A percentile compares a stretch with the other conserved stretches of the same genome.
Conservation (phyloP, 371 early-diverging fungal genomes). For the Zopfochytrium polystomum region DNA sequence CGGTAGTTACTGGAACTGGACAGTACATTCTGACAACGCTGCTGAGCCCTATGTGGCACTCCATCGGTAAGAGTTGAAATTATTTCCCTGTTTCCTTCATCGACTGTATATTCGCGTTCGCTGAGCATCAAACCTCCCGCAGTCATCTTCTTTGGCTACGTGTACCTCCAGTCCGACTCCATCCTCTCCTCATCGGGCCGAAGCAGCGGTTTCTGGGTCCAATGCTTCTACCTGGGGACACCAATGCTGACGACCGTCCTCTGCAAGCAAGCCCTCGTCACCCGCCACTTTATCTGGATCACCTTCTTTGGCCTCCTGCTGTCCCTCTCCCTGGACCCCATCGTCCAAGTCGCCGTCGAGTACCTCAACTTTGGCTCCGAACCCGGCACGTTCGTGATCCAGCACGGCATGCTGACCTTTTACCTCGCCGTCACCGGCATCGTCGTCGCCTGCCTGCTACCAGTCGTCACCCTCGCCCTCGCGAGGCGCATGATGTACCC, state of each 20-base stretch:
- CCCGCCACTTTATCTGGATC: conserved; percentile 34
- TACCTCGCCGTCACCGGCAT: conserved; percentile 26
- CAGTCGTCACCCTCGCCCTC: conserved; percentile 27
- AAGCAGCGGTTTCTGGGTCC: conserved; percentile 39
- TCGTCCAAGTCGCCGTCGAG: conserved; percentile 31
- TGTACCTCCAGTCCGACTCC: conserved; percentile 26
- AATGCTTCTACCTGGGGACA: conserved; percentile 39
- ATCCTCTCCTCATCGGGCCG: conserved; percentile 30
- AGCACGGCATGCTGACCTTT: conserved; percentile 34
- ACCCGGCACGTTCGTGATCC: conserved; percentile 27
- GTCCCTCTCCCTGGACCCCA: conserved; percentile 26
- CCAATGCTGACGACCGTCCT: conserved; percentile 41
- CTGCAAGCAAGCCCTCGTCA: conserved; percentile 25
- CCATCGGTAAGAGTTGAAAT: conserved; percentile 12
- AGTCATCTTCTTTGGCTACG: conserved; percentile 37
- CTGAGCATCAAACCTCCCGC: conserved; percentile 8
- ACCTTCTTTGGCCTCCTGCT: conserved; percentile 21
- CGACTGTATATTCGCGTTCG: not conserved
- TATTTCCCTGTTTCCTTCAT: not conserved
- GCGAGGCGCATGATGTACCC: conserved; percentile 17
- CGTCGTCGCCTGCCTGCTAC: conserved; percentile 32
- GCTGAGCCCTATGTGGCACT: conserved; percentile 30
- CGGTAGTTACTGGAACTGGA: conserved; percentile 35
- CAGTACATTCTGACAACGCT: conserved; percentile 9
- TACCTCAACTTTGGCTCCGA: conserved; percentile 24